Percentiles rank a stretch among this genome's conserved stretches.
phyloP scores from a whole-genome alignment of 176 grass and related monocot species.

The Stipa capillata region DNA sequence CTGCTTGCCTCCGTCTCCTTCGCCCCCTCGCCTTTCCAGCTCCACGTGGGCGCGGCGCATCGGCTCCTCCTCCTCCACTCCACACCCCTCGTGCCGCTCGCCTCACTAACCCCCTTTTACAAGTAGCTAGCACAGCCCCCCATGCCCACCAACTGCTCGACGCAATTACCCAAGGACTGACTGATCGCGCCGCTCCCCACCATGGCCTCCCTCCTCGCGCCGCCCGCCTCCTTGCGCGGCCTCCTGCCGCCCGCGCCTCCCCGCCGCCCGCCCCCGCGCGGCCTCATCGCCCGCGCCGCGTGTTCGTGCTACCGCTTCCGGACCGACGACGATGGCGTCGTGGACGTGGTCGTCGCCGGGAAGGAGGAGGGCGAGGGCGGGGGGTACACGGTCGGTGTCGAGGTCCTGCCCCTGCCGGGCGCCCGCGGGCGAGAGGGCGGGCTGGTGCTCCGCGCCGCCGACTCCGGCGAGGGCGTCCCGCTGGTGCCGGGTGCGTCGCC shows the following conservation, averaged over 20 bases:
- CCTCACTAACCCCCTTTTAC: background rate
- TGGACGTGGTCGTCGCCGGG: slow-evolving; percentile 32
- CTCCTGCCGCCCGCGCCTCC: background rate
- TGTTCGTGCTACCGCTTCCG: slow-evolving; percentile 39
- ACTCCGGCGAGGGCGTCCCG: slow-evolving; percentile 2
- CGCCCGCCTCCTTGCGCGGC: background rate
- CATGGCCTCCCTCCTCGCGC: slow-evolving; percentile 33
- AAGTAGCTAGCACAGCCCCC: background rate
- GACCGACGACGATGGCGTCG: slow-evolving; percentile 41
- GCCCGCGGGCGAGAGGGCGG: background rate
- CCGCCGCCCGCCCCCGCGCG: background rate
- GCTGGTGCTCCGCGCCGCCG: slow-evolving; percentile 21
- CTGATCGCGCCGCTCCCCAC: slow-evolving; percentile 14
- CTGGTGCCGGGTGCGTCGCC: background rate
- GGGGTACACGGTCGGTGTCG: slow-evolving; percentile 28
- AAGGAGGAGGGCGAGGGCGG: background rate
- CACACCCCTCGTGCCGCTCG: background rate
- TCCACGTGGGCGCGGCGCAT: slow-evolving; percentile 4
- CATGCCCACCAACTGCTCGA: slow-evolving; percentile 21
- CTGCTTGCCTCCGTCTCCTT: background rate
- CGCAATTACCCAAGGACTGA: slow-evolving; percentile 28
- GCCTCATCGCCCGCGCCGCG: background rate
- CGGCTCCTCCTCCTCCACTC: background rate
- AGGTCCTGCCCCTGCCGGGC: background rate
- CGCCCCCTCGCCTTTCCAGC: background rate